Evolutionary conservation across 1,284 basidiomycete genomes (phyloP).

Genomic region (Rhodotorula sp.): DNA sequence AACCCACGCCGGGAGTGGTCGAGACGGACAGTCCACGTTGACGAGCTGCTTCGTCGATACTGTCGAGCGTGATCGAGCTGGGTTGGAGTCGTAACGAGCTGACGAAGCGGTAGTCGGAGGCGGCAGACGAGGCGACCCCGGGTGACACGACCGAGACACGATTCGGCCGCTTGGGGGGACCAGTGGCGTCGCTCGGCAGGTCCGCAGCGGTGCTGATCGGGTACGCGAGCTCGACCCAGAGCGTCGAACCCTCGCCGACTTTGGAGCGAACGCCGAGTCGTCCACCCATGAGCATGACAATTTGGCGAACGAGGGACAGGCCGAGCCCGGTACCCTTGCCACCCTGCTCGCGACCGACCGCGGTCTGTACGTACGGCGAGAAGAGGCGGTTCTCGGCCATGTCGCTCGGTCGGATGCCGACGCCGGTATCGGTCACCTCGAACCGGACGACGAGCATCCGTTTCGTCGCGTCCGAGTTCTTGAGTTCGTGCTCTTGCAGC

Average conservation of each 20-base stretch:
- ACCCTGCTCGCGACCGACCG: slow-evolving; percentile 70
- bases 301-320: slow-evolving; percentile 81
- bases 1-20: slow-evolving; percentile 3
- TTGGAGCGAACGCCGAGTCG: slow-evolving; percentile 62
- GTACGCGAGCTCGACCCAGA: slow-evolving; percentile 70
- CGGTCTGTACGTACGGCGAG: slow-evolving; percentile 48
- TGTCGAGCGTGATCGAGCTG: slow-evolving; percentile 11
- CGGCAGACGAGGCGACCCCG: slow-evolving; percentile 12
- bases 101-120: slow-evolving; percentile 31
- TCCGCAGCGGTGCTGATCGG: slow-evolving; percentile 20
- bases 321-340: slow-evolving; percentile 53
- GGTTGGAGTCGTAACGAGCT: slow-evolving; percentile 15
- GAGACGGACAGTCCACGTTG: slow-evolving; percentile 8
- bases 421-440: slow-evolving; percentile 77
- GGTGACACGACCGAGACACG: slow-evolving; percentile 7
- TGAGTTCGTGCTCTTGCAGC: slow-evolving; percentile 30
- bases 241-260: slow-evolving; percentile 56
- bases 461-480: slow-evolving; percentile 37
- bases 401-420: slow-evolving; percentile 68
- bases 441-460: slow-evolving; percentile 63
- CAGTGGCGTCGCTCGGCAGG: not conserved
- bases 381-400: slow-evolving; percentile 60
- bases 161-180: not conserved
- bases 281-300: slow-evolving; percentile 78
- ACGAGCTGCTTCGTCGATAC: slow-evolving; percentile 11